Conservation (phyloP, 257 asterid genomes). For the Jasminum sambac region DNA sequence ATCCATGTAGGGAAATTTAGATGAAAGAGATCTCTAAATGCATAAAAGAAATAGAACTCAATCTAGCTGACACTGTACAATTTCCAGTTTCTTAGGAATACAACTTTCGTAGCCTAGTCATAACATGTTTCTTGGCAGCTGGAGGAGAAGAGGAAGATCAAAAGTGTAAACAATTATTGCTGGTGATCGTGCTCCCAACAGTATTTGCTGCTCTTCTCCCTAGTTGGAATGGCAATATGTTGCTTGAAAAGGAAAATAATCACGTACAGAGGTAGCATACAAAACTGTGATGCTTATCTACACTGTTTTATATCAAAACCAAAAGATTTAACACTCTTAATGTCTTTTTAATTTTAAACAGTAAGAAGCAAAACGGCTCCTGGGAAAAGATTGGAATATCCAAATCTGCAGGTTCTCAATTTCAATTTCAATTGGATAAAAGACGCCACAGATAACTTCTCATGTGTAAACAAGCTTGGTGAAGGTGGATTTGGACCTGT, state of each 20-base stretch:
- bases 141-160: slow-evolving; percentile 21
- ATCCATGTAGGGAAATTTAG: background rate
- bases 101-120: background rate
- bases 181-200: slow-evolving; percentile 21
- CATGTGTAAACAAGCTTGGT: slow-evolving; percentile 32
- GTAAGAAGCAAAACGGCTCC: slow-evolving; percentile 16
- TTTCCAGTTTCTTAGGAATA: too few relatives aligned
- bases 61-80: too few relatives aligned
- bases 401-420: slow-evolving; percentile 26
- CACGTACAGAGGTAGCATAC: slow-evolving; percentile 24
- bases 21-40: too few relatives aligned
- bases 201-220: slow-evolving; percentile 22
- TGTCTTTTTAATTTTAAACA: background rate
- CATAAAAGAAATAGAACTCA: too few relatives aligned
- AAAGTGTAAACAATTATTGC: slow-evolving; percentile 1
- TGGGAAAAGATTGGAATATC: slow-evolving; percentile 9
- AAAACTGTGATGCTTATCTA: background rate
- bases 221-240: slow-evolving; percentile 21
- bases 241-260: slow-evolving; percentile 22
- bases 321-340: background rate
- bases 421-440: slow-evolving; percentile 21
- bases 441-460: slow-evolving; percentile 35
- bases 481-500: slow-evolving; percentile 50
- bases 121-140: slow-evolving; percentile 23
- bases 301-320: background rate